Base-by-base conservation (phyloP, 768 basidiomycete species). In the Solioccasus polychromus region DNA sequence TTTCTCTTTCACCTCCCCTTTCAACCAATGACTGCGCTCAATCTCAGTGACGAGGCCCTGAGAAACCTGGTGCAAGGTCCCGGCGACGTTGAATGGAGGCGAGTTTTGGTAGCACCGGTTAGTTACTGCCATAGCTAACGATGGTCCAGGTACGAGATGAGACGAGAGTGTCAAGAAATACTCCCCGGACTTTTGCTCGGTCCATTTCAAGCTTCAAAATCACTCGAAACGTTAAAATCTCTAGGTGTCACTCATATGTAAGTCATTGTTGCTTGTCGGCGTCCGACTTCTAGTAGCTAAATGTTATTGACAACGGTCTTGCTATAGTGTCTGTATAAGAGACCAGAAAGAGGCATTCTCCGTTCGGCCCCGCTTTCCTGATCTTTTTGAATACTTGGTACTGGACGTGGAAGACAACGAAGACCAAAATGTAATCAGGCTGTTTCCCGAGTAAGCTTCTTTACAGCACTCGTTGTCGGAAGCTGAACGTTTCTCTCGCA, bases 81-180 rank as follows among this genome's bases (percentile, higher is more conserved):
- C 4, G 77, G 80, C 25, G 89, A 92, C 51, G 77, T 88, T 20
- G 89, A 92, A 63, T 92, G 90, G 89, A 80, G 79, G 88, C 83
- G 50, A 51, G 77, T 69, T 35, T 22, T 18, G 2, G 28, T 28
- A 17, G 35, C 38, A 6, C 40, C 39, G 37, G 24, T 18, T 30
- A 32, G 39, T 39, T 17, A 32, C 28, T 48, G 40, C 43, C 52
- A 37, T 14, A 9, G 42, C 58, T 54, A 26, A 53, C 50, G 43
- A 30, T 22, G 18, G 23, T 18, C 43, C 35, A 91, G 88, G 58
- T 96, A 96, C 59, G 92, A 95, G 68, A 94, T 96, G 93, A 77
- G 92, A 24, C 74, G 92, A n/a, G 87, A 94, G 58, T 92, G 90
- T 56, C 92, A 96, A 69, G 88, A 93, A 65, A 94, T 95, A 52